A percentile compares a stretch with the other conserved stretches of the same genome.
Conservation (phyloP, 805 yeast species). For the Kurtzmaniella cleridarum region DNA sequence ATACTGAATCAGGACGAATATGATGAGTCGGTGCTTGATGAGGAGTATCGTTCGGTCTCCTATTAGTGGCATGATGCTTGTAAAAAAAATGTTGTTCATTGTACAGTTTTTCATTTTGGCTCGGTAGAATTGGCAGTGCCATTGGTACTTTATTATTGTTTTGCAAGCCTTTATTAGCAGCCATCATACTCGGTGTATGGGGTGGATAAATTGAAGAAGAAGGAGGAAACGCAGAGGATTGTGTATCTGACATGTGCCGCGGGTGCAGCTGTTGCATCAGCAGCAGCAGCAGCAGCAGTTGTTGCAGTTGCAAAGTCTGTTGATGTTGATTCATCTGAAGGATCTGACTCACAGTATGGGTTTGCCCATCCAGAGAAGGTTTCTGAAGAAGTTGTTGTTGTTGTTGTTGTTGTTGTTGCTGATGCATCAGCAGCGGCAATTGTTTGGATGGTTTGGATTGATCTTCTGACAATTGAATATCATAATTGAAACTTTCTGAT, state of each 20-base stretch:
- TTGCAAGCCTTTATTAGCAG: conserved; percentile 10
- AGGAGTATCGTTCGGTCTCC: conserved; percentile 6
- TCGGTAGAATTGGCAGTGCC: conserved; percentile 34
- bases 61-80: conserved; percentile 13
- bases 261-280: background rate
- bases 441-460: too few relatives aligned
- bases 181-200: conserved; percentile 21
- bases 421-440: background rate
- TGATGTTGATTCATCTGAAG: background rate
- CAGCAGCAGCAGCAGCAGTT: too few relatives aligned
- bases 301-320: conserved; percentile 1
- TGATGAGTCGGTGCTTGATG: conserved; percentile 20
- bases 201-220: conserved; percentile 12
- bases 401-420: conserved; percentile 4
- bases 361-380: too few relatives aligned
- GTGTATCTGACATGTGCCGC: background rate
- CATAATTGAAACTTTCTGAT: background rate
- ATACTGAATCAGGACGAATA: conserved; percentile 54
- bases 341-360: background rate
- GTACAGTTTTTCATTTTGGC: conserved; percentile 37
- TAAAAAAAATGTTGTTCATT: conserved; percentile 38
- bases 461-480: background rate
- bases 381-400: conserved; percentile 4
- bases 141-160: conserved; percentile 9
- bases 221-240: conserved; percentile 25